Base-by-base conservation (phyloP, 306 rosid genomes). In the Fragaria nilgerrensis region DNA sequence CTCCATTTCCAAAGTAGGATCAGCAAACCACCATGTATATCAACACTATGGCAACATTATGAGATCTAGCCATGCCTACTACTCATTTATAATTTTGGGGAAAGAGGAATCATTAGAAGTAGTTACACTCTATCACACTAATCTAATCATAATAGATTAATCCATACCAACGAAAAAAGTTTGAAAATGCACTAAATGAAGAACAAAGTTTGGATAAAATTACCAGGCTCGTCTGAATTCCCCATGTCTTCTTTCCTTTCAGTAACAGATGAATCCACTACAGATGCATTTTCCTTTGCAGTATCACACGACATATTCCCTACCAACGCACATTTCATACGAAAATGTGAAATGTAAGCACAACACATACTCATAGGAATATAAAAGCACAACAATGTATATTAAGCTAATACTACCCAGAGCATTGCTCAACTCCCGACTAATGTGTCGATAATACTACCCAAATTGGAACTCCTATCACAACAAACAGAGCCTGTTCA, bases 201-300 rank as follows among this genome's bases (percentile, higher is more conserved):
- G 56, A 79, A 41, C 39, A 23, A 23, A 73, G 52, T 63, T 59
- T 39, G 71, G 68, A 67, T 9, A 78, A 74, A 63, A 29, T 58
- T 72, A 89, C 93, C 93, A 78, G 88, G 91, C 73, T 78, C 89
- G 79, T 87, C 88, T 19, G 87, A 85, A 83, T 82, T 85, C 72
- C 90, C 89, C 76, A 85, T 77, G 52, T 88, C 91, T 58, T 79
- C 87, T 74, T 82, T 89, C 89, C 89, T 82, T 50, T 89, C 91
- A 66, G 90, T 79, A 62, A 82, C 85, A 2, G 92, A 91, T 61
- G 92, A 91, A 77, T 89, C 92, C 82, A 86, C 97, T 37, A 88
- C 92, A 44, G 92, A 91, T 15, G 85, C 88, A 83, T 82, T 86
- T 82, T 83, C 92, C 86, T 87, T 91, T 50, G 89, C 86, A 78